These are phyloP conservation scores for Globisporangium sylvaticum DNA, from an alignment of 352 stramenopile species.

Conservation along the genomic window DNA sequence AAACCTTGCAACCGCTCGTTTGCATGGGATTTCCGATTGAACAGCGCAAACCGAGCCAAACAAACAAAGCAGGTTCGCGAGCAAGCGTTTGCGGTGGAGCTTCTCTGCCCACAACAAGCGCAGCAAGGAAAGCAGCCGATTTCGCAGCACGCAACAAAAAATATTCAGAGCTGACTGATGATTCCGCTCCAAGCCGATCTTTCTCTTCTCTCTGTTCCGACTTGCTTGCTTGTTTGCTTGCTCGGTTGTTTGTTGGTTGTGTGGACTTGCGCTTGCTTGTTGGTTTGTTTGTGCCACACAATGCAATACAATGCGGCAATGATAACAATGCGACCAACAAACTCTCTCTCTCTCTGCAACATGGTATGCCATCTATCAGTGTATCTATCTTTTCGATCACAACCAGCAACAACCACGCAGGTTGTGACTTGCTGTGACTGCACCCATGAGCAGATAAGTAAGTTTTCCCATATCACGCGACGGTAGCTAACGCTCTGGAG, in stretches of 20 bases:
- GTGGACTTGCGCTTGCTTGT: too few species aligned
- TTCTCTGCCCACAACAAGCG: neutral
- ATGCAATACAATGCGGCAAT: too few species aligned
- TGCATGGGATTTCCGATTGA: neutral
- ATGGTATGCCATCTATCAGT: neutral
- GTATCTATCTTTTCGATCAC: too few species aligned
- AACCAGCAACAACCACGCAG: too few species aligned
- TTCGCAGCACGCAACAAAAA: conserved; percentile 1
- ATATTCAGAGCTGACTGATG: neutral
- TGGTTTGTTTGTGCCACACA: neutral
- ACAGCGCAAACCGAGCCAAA: neutral
- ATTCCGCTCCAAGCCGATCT: neutral
- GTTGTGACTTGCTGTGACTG: too few species aligned
- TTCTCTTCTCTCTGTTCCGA: neutral
- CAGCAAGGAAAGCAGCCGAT: neutral
- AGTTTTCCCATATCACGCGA: too few species aligned
- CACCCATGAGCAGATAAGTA: too few species aligned
- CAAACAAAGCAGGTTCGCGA: neutral
- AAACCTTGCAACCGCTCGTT: neutral
- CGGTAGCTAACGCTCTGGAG: neutral
- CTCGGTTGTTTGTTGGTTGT: neutral
- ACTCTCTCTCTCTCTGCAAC: neutral
- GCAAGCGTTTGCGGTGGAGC: neutral
- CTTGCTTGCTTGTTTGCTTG: neutral
- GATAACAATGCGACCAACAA: neutral